A percentile compares a stretch with the other conserved stretches of the same genome.
phyloP scores from a whole-genome alignment of 2,329 filamentous ascomycete genomes.

The Epichloe bromicola region DNA sequence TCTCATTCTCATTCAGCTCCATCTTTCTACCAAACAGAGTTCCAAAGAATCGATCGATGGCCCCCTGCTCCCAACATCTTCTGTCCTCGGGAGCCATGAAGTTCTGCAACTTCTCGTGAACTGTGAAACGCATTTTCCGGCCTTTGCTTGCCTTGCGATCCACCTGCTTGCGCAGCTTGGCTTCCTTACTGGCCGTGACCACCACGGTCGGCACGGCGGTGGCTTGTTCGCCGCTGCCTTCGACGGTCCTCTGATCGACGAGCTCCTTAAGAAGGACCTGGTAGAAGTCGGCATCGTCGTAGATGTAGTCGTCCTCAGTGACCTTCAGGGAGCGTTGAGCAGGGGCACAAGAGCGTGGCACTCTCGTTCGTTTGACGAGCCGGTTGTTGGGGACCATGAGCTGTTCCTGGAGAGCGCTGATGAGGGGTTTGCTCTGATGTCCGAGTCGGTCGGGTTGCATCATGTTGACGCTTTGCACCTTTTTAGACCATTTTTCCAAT shows the following conservation, averaged over 20 bases:
- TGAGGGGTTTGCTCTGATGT: constrained; percentile 32
- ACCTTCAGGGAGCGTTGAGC: constrained; percentile 47
- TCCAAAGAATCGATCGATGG: constrained; percentile 65
- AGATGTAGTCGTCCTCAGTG: constrained; percentile 51
- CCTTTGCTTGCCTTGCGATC: constrained; percentile 95
- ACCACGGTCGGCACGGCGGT: constrained; percentile 40
- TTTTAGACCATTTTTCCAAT: constrained; percentile 83
- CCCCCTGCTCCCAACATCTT: constrained; percentile 64
- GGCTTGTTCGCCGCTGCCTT: constrained; percentile 39
- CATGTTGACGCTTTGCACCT: constrained; percentile 39
- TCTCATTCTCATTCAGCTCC: constrained; percentile 46
- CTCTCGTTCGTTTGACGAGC: constrained; percentile 54
- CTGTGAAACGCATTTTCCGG: constrained; percentile 82
- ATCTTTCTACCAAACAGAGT: constrained; percentile 61
- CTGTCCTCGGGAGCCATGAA: constrained; percentile 92
- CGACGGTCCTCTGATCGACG: constrained; percentile 72
- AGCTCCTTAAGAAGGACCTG: constrained; percentile 85
- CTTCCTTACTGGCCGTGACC: constrained; percentile 59
- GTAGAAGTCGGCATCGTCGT: constrained; percentile 93
- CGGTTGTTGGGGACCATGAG: constrained; percentile 49
- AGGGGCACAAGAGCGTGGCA: constrained; percentile 65
- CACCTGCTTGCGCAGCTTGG: constrained; percentile 69
- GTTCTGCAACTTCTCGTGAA: constrained; percentile 94
- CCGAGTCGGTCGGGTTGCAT: constrained; percentile 14
- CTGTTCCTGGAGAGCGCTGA: constrained; percentile 56